phyloP scores from a whole-genome alignment of 768 basidiomycete genomes.

The Boletus tomentosulus region DNA sequence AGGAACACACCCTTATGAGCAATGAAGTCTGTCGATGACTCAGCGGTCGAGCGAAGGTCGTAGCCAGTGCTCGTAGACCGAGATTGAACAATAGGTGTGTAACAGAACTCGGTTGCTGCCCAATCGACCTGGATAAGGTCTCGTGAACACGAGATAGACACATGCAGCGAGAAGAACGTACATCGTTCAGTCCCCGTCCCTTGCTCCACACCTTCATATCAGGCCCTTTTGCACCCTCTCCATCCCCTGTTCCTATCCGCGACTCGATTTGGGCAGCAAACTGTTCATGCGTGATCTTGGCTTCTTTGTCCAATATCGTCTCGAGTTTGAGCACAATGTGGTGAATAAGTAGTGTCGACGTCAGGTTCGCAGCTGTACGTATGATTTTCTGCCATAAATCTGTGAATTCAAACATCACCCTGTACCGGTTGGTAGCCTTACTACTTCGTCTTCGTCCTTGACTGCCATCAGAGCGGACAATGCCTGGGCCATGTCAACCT shows the following conservation, averaged over 20 bases:
- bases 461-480: constrained; percentile 77
- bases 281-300: constrained; percentile 85
- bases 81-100: constrained; percentile 94
- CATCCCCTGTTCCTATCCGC: constrained; percentile 72
- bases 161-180: constrained; percentile 35
- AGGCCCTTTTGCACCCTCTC: constrained; percentile 68
- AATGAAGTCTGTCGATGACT: constrained; percentile 79
- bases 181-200: constrained; percentile 68
- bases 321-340: constrained; percentile 88
- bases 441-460: constrained; percentile 91
- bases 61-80: constrained; percentile 79
- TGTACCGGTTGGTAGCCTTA: constrained; percentile 36
- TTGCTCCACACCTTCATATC: constrained; percentile 93
- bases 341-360: constrained; percentile 79
- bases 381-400: constrained; percentile 59
- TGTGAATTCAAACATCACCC: constrained; percentile 5
- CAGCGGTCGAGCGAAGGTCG: constrained; percentile 82
- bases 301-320: constrained; percentile 86
- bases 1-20: constrained; percentile 87
- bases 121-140: constrained; percentile 68
- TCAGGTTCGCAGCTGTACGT: constrained; percentile 70
- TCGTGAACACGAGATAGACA: constrained; percentile 5
- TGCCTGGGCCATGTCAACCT: constrained; percentile 73
- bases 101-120: constrained; percentile 87
- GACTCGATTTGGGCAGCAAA: constrained; percentile 84